Evolutionary conservation across 805 yeast species (phyloP), one percentile per base, ranked within the genome.

Genomic region (Ogataea wickerhamii): DNA sequence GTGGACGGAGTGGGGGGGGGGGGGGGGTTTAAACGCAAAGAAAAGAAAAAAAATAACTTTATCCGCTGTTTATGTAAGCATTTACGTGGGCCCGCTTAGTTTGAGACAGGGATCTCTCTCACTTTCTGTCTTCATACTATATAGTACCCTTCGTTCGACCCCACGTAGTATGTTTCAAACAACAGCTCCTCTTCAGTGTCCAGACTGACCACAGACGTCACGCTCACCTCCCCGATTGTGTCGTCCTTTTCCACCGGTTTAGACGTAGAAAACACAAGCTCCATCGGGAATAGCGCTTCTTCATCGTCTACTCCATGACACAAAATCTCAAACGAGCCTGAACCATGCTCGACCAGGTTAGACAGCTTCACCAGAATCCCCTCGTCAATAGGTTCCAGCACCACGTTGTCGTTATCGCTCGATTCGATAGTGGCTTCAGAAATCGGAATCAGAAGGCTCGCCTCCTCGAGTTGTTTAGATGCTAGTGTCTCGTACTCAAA

Each of bases 261-360:
- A 26, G 70, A 66, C 30, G 70, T 57, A 28, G 68, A 68, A 66
- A 88, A 86, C 34, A 70, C 63, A 27, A 88, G 74, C 52, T 79
- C 79, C 70, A 91, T 78, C 44, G 98, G 98, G 84, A 88, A 91
- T 53, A 91, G 68, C 10, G 78, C 73, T 45, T 88, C 95, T 62
- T 91, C 97, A 47, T 75, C 78, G 27, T 72, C 80, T 18, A 51
- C 43, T 14, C 81, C 83, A 48, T 81, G 82, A 42, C 87, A 77
- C 6, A 81, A 61, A 57, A 93, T 80, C 58, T 86, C 95, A 60
- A 93, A 80, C 30, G 86, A 79, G 31, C 89, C 96, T 18, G 74
- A 68, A 4, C 77, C 67, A 16, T 74, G 64, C 21, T 63, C 59
- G 18, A 47, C 58, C 20, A 87, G 65, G 27, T 67, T 64, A 12